Evolutionary conservation across 192 early-diverging fungal species (phyloP), one percentile per base, ranked within the genome.

Genomic region (Dissophora ornata): DNA sequence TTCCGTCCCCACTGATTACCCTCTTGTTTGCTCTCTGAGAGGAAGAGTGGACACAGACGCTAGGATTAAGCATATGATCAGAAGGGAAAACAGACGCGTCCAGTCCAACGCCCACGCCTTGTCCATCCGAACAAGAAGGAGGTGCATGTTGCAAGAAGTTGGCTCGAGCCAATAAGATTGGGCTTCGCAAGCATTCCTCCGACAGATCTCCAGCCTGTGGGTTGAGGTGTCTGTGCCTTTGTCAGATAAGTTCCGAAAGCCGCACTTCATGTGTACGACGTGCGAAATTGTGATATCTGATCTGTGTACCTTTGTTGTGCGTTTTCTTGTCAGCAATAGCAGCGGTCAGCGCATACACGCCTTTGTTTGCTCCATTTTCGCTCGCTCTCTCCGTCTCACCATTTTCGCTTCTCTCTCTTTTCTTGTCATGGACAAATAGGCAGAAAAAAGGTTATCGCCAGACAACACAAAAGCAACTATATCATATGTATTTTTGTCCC

Each of bases 121-220:
- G 41, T 45, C 56, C 26, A 41, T 13, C 28, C 28, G 22, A 3
- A 22, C 33, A 55, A 18, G 29, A 32, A 32, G 7, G 29, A 18
- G 19, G 32, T 3, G 22, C 53, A 55, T 22, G 19, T 55, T 15
- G 19, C 8, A 16, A 5, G 53, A 57, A n/a, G 8, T 29, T 29
- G 24, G 42, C 42, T 12, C 45, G 18, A 48, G 58, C 58, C 58
- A 61, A 61, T 61, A 36, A 33, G 5, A 61, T 19, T 26, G 15
- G 21, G 57, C 42, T 44, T 46, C 45, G 40, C 12, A 25, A n/a
- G 46, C 58, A 61, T 61, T 61, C 58, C 45, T 25, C 26, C 56
- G 3, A 10, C 54, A 40, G 15, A 29, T 7, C n/a, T 34, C 21
- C 29, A 16, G 28, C 22, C 26, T 8, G 57, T 45, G 57, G 42